A percentile compares a stretch with the other conserved stretches of the same genome.
phyloP scores from a whole-genome alignment of 2,329 filamentous ascomycete genomes.

The Hymenoscyphus salicellus region DNA sequence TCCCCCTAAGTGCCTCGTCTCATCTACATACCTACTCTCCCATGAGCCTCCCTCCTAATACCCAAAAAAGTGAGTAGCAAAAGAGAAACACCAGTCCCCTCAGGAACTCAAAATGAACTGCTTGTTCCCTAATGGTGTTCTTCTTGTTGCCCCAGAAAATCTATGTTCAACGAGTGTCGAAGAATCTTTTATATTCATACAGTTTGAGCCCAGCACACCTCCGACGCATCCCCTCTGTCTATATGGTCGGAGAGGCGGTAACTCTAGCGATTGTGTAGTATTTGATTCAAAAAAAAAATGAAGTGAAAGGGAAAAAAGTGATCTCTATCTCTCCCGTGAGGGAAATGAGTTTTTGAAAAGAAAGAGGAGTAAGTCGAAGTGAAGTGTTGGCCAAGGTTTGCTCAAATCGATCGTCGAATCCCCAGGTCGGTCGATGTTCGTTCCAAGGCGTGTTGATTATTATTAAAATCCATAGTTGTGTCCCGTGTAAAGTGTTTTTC shows the following conservation, averaged over 20 bases:
- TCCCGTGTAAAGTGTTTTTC: constrained; percentile 7
- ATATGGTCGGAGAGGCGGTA: constrained; percentile 24
- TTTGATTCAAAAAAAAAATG: constrained; percentile 22
- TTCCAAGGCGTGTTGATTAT: constrained; percentile 21
- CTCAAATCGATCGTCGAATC: neutral
- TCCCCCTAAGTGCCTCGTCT: neutral
- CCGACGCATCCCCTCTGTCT: neutral
- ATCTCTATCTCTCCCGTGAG: neutral
- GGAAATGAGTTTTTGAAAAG: neutral
- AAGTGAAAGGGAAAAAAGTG: constrained; percentile 4
- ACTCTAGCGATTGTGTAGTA: constrained; percentile 35
- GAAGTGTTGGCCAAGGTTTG: constrained; percentile 3
- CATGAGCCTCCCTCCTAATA: constrained; percentile 2
- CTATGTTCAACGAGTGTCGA: constrained; percentile 29
- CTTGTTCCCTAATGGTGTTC: neutral
- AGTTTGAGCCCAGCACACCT: constrained; percentile 33
- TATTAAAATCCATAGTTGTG: constrained; percentile 24
- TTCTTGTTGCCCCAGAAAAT: constrained; percentile 10
- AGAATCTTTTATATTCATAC: constrained; percentile 13
- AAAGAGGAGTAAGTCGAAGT: constrained; percentile 16
- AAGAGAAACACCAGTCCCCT: too few relatives aligned
- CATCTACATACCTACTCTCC: neutral
- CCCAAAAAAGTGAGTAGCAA: constrained; percentile 5
- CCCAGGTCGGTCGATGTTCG: constrained; percentile 2
- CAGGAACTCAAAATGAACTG: neutral